Percentiles rank a stretch among this genome's conserved stretches.
Evolutionary conservation across 768 basidiomycete species (phyloP).

Genomic region (Pulveroboletus frians): DNA sequence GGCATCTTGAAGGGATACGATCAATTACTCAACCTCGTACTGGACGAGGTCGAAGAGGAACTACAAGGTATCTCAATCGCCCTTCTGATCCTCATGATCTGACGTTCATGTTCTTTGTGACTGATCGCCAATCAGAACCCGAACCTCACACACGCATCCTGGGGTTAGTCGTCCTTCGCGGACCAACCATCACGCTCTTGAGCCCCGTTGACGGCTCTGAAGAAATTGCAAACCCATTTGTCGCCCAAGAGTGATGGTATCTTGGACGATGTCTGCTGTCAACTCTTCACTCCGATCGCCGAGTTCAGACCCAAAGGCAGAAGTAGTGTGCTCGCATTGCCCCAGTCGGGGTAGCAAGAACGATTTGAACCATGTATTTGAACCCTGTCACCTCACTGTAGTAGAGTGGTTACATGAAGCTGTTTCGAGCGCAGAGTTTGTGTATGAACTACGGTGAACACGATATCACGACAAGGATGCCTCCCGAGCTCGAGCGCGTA

Average conservation of each 20-base stretch:
- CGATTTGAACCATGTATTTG: background rate
- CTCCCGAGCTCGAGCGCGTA: background rate
- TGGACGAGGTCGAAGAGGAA: conserved; percentile 92
- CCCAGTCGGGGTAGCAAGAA: background rate
- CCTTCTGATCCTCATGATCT: conserved; percentile 12
- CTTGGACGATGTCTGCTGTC: background rate
- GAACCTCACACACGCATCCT: conserved; percentile 60
- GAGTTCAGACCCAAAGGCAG: background rate
- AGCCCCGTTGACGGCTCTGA: conserved; percentile 95
- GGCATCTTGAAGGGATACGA: conserved; percentile 95
- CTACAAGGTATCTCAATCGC: conserved; percentile 48
- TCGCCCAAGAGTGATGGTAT: conserved; percentile 51
- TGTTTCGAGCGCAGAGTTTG: conserved; percentile 8
- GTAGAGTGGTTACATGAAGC: conserved; percentile 16
- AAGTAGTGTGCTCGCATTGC: background rate
- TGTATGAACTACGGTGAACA: conserved; percentile 12
- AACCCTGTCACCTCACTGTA: conserved; percentile 13
- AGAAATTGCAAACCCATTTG: conserved; percentile 89
- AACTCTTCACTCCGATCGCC: background rate
- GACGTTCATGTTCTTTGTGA: conserved; percentile 4
- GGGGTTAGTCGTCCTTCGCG: conserved; percentile 86
- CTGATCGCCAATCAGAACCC: conserved; percentile 42
- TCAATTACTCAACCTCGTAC: conserved; percentile 92
- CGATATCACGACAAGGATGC: background rate
- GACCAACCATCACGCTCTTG: conserved; percentile 90